phyloP scores from a whole-genome alignment of 2,329 filamentous ascomycete species.

The Zymoseptoria pseudotritici region DNA sequence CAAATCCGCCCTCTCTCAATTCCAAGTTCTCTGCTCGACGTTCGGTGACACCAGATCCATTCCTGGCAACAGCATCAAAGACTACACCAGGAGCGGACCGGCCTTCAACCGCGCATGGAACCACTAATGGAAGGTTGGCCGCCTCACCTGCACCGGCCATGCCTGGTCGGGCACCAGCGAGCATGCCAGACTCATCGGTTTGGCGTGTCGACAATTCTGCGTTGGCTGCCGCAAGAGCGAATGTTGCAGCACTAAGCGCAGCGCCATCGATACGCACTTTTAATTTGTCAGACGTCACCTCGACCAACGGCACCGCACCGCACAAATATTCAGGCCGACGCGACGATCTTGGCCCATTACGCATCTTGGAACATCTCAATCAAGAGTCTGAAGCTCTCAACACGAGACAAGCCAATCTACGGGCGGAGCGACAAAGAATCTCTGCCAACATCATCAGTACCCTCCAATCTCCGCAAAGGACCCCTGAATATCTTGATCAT shows the following conservation, averaged over 20 bases:
- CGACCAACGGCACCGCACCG: neutral
- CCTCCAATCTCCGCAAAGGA: constrained; percentile 18
- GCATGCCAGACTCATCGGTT: neutral
- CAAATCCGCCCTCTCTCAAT: neutral
- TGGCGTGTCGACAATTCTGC: constrained; percentile 2
- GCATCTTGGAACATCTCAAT: constrained; percentile 9
- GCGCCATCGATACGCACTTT: neutral
- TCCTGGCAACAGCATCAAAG: neutral
- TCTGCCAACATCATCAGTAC: constrained; percentile 19
- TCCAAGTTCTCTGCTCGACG: neutral
- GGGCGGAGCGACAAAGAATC: constrained; percentile 24
- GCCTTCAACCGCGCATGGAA: neutral
- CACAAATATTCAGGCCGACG: neutral
- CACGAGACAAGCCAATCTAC: constrained; percentile 22
- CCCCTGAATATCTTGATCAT: constrained; percentile 20
- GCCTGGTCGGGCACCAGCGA: neutral
- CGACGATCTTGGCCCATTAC: constrained; percentile 2
- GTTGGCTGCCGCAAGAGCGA: constrained; percentile 15
- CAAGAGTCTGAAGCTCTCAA: constrained; percentile 24
- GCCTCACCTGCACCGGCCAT: neutral
- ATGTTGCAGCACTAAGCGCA: constrained; percentile 14
- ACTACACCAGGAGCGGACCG: neutral
- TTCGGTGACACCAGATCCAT: neutral
- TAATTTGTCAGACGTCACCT: neutral
- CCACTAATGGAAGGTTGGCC: neutral